phyloP scores from a whole-genome alignment of 179 eudicot genomes.

The Beta corolliflora region DNA sequence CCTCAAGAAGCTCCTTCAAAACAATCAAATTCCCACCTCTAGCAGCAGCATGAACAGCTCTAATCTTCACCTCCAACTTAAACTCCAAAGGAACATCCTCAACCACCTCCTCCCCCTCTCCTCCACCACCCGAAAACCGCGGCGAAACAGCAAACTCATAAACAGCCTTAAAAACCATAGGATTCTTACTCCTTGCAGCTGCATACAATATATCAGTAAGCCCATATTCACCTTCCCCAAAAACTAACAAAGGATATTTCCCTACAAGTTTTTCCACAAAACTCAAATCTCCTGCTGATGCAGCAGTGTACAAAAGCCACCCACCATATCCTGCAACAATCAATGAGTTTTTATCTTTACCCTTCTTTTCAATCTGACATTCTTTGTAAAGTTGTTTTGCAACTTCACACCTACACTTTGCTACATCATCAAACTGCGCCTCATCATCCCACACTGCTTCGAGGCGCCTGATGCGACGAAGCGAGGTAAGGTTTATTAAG shows the following conservation, averaged over 20 bases:
- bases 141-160: slow-evolving; percentile 65
- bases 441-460: slow-evolving; percentile 95
- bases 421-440: slow-evolving; percentile 62
- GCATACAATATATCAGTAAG: slow-evolving; percentile 88
- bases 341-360: slow-evolving; percentile 45
- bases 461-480: slow-evolving; percentile 83
- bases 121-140: slow-evolving; percentile 46
- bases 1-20: slow-evolving; percentile 63
- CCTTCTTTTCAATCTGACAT: slow-evolving; percentile 45
- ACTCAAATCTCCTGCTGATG: slow-evolving; percentile 78
- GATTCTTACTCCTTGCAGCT: slow-evolving; percentile 74
- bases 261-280: slow-evolving; percentile 57
- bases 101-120: slow-evolving; percentile 33
- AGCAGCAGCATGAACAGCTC: slow-evolving; percentile 90
- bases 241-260: slow-evolving; percentile 72
- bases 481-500: slow-evolving; percentile 75
- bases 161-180: slow-evolving; percentile 65
- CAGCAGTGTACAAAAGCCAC: slow-evolving; percentile 90
- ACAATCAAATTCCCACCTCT: slow-evolving; percentile 87
- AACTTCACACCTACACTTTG: slow-evolving; percentile 62
- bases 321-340: slow-evolving; percentile 83
- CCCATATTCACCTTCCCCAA: slow-evolving; percentile 95
- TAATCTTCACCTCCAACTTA: slow-evolving; percentile 75
- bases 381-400: slow-evolving; percentile 61
- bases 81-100: slow-evolving; percentile 61